phyloP scores from a whole-genome alignment of 169 alveolate species.

The Cryptosporidium bovis region DNA sequence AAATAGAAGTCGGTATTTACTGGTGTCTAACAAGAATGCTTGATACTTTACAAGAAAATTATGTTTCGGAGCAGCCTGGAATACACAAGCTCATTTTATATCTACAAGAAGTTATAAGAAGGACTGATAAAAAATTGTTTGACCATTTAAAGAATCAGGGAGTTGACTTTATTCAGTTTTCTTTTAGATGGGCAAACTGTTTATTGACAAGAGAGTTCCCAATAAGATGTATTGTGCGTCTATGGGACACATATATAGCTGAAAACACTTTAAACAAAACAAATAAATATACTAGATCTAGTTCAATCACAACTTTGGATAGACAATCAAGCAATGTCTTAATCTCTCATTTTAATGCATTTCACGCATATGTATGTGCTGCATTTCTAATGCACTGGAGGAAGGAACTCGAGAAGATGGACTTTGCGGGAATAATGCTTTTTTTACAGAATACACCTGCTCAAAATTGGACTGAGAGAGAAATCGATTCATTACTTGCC shows the following conservation, averaged over 20 bases:
- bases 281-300: slow-evolving; percentile 29
- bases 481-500: slow-evolving; percentile 89
- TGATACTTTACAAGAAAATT: slow-evolving; percentile 91
- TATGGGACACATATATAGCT: slow-evolving; percentile 92
- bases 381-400: slow-evolving; percentile 89
- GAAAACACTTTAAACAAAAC: slow-evolving; percentile 78
- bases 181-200: slow-evolving; percentile 90
- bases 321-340: slow-evolving; percentile 16
- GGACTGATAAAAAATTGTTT: slow-evolving; percentile 87
- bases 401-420: slow-evolving; percentile 86
- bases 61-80: slow-evolving; percentile 94
- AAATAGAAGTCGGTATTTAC: slow-evolving; percentile 91
- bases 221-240: slow-evolving; percentile 79
- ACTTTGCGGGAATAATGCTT: slow-evolving; percentile 86
- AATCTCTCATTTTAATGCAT: slow-evolving; percentile 75
- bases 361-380: slow-evolving; percentile 91
- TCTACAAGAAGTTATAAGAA: slow-evolving; percentile 90
- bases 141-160: slow-evolving; percentile 83
- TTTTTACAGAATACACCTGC: slow-evolving; percentile 91
- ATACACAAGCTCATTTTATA: slow-evolving; percentile 87
- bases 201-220: slow-evolving; percentile 72
- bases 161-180: slow-evolving; percentile 83
- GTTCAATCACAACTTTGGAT: slow-evolving; percentile 64
- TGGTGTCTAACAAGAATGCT: slow-evolving; percentile 90
- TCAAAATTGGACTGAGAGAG: slow-evolving; percentile 87